Evolutionary conservation across 495 filamentous ascomycete species (phyloP).

Genomic region (Bacidia rubella): DNA sequence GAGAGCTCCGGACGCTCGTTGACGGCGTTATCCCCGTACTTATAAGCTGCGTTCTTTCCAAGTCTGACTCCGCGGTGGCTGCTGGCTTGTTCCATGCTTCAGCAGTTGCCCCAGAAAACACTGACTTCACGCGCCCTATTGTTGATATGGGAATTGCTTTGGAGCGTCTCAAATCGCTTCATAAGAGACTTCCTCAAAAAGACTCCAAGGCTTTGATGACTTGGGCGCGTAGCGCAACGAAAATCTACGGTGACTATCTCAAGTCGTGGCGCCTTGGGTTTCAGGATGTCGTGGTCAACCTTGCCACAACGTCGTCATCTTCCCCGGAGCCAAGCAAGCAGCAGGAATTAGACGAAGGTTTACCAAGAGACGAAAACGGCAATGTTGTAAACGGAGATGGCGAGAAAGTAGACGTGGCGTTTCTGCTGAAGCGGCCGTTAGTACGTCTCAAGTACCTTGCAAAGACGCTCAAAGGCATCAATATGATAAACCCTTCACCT

Average conservation of each 20-base stretch:
- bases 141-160: slow-evolving; percentile 87
- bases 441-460: slow-evolving; percentile 78
- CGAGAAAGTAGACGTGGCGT: slow-evolving; percentile 88
- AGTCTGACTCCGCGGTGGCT: slow-evolving; percentile 48
- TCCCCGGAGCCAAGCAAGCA: slow-evolving; percentile 22
- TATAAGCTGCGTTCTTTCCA: slow-evolving; percentile 69
- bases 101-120: slow-evolving; percentile 36
- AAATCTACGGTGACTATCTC: slow-evolving; percentile 77
- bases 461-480: slow-evolving; percentile 65
- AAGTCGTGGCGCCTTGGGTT: slow-evolving; percentile 88
- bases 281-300: slow-evolving; percentile 85
- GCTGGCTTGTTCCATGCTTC: slow-evolving; percentile 54
- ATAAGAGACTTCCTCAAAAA: slow-evolving; percentile 63
- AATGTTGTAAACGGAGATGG: slow-evolving; percentile 66
- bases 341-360: slow-evolving; percentile 48
- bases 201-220: slow-evolving; percentile 52
- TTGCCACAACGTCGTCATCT: slow-evolving; percentile 56
- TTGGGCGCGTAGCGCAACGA: slow-evolving; percentile 68
- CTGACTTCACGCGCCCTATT: slow-evolving; percentile 71
- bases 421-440: slow-evolving; percentile 76
- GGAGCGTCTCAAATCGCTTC: slow-evolving; percentile 66
- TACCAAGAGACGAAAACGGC: slow-evolving; percentile 64
- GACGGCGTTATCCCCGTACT: slow-evolving; percentile 94
- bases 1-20: slow-evolving; percentile 84
- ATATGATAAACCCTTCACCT: slow-evolving; percentile 39